Conservation (phyloP, 805 yeast genomes). For the Cyberlindnera nakhonratchasimensis region DNA sequence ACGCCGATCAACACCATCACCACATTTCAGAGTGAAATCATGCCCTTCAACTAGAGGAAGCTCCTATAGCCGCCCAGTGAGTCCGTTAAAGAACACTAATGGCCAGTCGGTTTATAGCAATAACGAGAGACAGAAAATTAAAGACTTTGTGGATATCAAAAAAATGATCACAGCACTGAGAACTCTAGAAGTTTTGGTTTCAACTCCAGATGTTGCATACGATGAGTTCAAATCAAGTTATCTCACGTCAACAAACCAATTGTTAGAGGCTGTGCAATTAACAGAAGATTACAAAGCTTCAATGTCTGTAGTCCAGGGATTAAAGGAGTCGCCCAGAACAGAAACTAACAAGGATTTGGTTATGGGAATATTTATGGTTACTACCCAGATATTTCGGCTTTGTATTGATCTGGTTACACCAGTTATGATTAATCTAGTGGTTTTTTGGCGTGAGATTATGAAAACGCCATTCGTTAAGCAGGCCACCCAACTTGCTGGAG, state of each 20-base stretch:
- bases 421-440: neutral
- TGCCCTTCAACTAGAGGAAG: too few relatives aligned
- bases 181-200: constrained; percentile 9
- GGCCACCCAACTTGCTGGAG: constrained; percentile 8
- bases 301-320: neutral
- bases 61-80: neutral
- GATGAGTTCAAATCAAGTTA: constrained; percentile 7
- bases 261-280: constrained; percentile 8
- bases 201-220: constrained; percentile 4
- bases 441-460: constrained; percentile 5
- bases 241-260: constrained; percentile 5
- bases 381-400: constrained; percentile 12
- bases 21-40: too few relatives aligned
- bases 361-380: constrained; percentile 13
- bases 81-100: neutral
- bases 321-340: neutral
- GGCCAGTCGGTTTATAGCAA: neutral
- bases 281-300: neutral
- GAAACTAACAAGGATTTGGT: constrained; percentile 4
- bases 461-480: constrained; percentile 6
- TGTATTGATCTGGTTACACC: constrained; percentile 16
- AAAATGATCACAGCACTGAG: constrained; percentile 10
- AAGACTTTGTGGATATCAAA: constrained; percentile 14
- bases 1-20: neutral
- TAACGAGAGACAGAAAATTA: constrained; percentile 6